Evolutionary conservation across 2,329 filamentous ascomycete species (phyloP).

Genomic region (Stemphylium beticola): DNA sequence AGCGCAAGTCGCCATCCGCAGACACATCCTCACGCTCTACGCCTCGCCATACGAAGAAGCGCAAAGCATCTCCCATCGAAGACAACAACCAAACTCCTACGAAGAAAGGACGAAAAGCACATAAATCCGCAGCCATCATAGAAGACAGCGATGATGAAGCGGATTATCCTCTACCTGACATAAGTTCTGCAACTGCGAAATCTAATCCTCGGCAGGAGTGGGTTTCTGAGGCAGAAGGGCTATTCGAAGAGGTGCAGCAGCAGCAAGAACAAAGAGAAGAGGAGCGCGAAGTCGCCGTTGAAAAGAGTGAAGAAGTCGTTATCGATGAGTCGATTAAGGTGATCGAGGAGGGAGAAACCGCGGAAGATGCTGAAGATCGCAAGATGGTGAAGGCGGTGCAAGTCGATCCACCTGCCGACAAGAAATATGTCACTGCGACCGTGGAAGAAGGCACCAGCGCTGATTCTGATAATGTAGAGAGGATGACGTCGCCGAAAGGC

Average conservation of each 20-base stretch:
- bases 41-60: neutral
- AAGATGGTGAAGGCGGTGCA: no score
- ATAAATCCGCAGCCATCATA: conserved; percentile 3
- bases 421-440: no score
- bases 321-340: no score
- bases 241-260: neutral
- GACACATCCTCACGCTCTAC: neutral
- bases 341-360: no score
- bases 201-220: neutral
- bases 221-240: neutral
- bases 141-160: conserved; percentile 4
- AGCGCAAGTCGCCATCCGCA: neutral
- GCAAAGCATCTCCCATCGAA: neutral
- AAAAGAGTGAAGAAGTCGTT: no score
- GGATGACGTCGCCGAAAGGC: no score
- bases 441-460: no score
- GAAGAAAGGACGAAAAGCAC: neutral
- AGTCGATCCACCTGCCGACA: no score
- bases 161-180: neutral
- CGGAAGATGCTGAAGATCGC: no score
- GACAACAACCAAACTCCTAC: neutral
- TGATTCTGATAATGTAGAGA: no score
- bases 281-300: no score
- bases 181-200: neutral
- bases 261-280: no score